Conservation (phyloP, 148 eudicot species). For the Beta vulgaris region DNA sequence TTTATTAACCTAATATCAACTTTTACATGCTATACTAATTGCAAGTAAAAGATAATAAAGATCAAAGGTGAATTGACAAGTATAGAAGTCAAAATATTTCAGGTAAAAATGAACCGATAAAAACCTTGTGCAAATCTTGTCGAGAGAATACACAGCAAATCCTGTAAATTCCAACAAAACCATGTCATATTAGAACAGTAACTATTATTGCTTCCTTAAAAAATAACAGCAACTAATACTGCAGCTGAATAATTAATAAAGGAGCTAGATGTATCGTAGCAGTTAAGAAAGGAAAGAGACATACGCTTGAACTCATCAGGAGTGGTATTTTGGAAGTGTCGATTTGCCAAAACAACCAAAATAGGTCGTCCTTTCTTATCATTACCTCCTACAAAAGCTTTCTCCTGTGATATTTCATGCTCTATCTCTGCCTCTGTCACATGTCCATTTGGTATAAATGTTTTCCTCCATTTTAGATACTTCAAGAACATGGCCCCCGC, state of each 20-base stretch:
- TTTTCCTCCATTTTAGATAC: constrained; percentile 60
- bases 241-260: no score
- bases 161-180: neutral
- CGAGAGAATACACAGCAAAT: neutral
- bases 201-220: no score
- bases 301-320: constrained; percentile 71
- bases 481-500: constrained; percentile 54
- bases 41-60: no score
- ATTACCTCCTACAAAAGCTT: constrained; percentile 54
- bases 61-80: no score
- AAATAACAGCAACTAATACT: no score
- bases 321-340: constrained; percentile 45
- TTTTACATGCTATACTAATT: neutral
- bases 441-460: constrained; percentile 54
- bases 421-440: constrained; percentile 54
- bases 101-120: neutral
- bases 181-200: no score
- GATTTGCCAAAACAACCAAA: constrained; percentile 33
- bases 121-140: neutral
- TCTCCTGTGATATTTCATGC: constrained; percentile 55
- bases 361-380: constrained; percentile 66
- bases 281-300: constrained; percentile 4
- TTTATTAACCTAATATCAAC: no score
- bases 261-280: no score
- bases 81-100: no score